These are phyloP conservation scores for Wallacemonas rigidus DNA, from an alignment of 208 protist species.

Conservation along the genomic window DNA sequence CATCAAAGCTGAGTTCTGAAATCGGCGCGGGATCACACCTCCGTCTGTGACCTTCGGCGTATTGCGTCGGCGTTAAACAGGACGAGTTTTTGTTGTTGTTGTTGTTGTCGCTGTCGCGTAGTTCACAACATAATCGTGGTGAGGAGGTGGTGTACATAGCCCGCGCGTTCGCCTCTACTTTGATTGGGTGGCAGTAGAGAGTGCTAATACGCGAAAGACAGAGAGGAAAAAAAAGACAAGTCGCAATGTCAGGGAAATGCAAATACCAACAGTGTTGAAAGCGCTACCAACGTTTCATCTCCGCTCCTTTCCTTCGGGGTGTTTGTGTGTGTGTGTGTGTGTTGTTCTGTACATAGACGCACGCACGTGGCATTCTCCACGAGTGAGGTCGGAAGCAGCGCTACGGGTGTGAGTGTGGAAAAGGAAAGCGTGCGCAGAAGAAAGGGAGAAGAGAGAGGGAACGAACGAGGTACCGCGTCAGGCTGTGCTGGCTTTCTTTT, in stretches of 20 bases:
- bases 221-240: constrained; percentile 7
- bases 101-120: no score
- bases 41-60: no score
- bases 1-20: no score
- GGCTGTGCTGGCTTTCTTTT: constrained; percentile 20
- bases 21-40: no score
- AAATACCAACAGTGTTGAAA: neutral
- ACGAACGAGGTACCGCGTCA: neutral
- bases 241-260: neutral
- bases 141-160: neutral
- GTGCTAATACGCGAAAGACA: neutral
- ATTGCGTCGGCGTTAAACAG: no score
- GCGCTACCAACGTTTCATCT: neutral
- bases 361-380: no score
- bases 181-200: neutral
- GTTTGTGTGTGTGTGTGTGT: neutral
- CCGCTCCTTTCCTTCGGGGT: neutral
- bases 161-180: neutral
- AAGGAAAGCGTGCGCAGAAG: constrained; percentile 4
- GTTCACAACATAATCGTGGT: neutral
- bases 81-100: no score
- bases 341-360: neutral
- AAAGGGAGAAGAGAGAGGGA: constrained; percentile 10
- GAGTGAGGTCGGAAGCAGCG: neutral
- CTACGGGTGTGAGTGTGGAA: neutral